Conservation (phyloP, 768 basidiomycete genomes). For the Leccinum olivaceopallidum region DNA sequence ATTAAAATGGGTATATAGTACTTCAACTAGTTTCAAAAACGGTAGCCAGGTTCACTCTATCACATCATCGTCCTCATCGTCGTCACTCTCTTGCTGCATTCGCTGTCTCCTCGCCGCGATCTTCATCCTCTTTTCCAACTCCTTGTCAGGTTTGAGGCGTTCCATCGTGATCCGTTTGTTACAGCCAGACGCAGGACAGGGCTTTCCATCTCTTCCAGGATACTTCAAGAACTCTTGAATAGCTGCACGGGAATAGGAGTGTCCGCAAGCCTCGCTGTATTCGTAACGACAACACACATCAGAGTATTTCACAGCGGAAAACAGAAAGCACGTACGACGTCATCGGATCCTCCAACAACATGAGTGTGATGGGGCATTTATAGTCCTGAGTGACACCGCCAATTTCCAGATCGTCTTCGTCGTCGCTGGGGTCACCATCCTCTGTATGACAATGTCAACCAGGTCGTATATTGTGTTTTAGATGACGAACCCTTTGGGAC, state of each 20-base stretch:
- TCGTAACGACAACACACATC: not conserved
- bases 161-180: conserved; percentile 52
- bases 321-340: conserved; percentile 64
- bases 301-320: not conserved
- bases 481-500: conserved; percentile 61
- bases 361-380: conserved; percentile 81
- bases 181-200: conserved; percentile 78
- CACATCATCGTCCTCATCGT: conserved; percentile 48
- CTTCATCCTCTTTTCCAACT: conserved; percentile 62
- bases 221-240: conserved; percentile 63
- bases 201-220: conserved; percentile 34
- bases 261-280: conserved; percentile 64
- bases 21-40: not conserved
- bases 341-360: conserved; percentile 65
- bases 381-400: conserved; percentile 84
- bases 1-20: conserved; percentile 16
- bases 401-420: conserved; percentile 86
- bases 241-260: conserved; percentile 77
- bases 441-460: conserved; percentile 44
- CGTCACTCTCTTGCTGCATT: conserved; percentile 40
- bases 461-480: too few species aligned
- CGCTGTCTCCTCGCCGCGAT: conserved; percentile 54
- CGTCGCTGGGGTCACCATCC: conserved; percentile 77
- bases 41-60: conserved; percentile 43
- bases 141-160: conserved; percentile 55